phyloP scores from a whole-genome alignment of 1,284 basidiomycete genomes.

The Tausonia pullulans region DNA sequence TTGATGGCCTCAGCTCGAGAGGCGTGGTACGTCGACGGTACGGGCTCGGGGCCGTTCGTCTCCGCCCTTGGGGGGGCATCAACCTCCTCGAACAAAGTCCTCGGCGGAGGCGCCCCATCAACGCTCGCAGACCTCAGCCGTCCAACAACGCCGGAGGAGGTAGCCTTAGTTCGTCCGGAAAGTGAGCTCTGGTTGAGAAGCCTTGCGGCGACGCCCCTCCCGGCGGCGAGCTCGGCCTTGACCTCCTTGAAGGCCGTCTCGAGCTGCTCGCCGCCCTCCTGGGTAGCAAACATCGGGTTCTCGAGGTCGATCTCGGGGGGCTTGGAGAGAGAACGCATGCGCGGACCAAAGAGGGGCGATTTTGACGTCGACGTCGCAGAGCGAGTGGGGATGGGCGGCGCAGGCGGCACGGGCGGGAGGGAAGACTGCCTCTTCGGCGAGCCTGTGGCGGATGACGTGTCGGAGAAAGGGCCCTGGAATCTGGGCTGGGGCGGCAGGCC shows the following conservation, averaged over 20 bases:
- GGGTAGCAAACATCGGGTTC: constrained; percentile 24
- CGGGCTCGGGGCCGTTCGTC: not conserved
- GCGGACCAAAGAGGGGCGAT: constrained; percentile 1
- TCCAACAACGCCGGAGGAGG: not conserved
- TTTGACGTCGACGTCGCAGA: no score
- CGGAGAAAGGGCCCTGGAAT: no score
- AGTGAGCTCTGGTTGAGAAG: not conserved
- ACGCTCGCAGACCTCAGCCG: constrained; percentile 8
- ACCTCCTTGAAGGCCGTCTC: constrained; percentile 75
- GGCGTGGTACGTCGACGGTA: constrained; percentile 13
- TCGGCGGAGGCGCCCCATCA: not conserved
- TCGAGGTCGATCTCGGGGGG: constrained; percentile 25
- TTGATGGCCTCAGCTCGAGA: constrained; percentile 22
- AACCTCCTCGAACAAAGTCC: constrained; percentile 11
- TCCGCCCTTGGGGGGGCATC: not conserved
- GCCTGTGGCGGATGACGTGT: no score
- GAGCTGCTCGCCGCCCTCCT: constrained; percentile 32
- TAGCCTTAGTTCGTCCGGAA: not conserved
- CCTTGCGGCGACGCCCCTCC: constrained; percentile 23
- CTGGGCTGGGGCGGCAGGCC: no score
- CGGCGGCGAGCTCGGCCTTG: constrained; percentile 61
- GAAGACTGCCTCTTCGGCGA: no score
- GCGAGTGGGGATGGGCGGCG: no score
- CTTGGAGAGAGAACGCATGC: constrained; percentile 7
- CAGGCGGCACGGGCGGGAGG: no score